These are phyloP conservation scores for Aspergillus eucalypticola DNA, from an alignment of 2,329 filamentous ascomycete genomes.

Conservation along the genomic window DNA sequence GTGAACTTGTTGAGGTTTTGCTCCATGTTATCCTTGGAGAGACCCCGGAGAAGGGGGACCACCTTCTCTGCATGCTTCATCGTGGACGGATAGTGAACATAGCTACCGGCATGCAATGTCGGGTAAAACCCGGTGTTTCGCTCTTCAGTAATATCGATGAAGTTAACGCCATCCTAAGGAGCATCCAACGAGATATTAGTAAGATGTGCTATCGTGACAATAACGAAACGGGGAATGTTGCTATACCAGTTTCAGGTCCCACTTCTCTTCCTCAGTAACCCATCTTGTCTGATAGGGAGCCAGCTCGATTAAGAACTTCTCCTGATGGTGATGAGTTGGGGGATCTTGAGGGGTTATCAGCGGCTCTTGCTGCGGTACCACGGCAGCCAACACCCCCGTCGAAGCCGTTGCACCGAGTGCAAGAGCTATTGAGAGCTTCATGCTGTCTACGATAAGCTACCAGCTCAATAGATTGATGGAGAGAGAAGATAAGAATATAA, in stretches of 20 bases:
- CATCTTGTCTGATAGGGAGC: constrained; percentile 79
- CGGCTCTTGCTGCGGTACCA: constrained; percentile 35
- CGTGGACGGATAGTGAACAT: constrained; percentile 67
- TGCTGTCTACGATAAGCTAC: constrained; percentile 19
- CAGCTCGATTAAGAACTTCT: constrained; percentile 77
- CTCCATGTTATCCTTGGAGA: constrained; percentile 75
- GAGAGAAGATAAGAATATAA: not conserved
- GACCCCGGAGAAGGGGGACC: constrained; percentile 63
- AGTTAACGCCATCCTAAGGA: constrained; percentile 72
- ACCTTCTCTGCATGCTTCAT: constrained; percentile 67
- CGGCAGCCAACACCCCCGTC: constrained; percentile 33
- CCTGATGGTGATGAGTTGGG: constrained; percentile 33
- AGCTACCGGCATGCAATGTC: constrained; percentile 34
- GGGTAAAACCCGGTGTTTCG: constrained; percentile 62
- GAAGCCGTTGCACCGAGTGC: constrained; percentile 38
- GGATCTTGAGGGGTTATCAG: constrained; percentile 22
- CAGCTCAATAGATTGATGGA: not conserved
- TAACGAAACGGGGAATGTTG: not conserved
- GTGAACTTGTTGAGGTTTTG: constrained; percentile 72
- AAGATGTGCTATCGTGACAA: not conserved
- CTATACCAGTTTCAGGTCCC: constrained; percentile 78
- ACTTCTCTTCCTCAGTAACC: constrained; percentile 95
- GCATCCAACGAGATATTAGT: constrained; percentile 8
- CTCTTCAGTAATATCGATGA: constrained; percentile 88
- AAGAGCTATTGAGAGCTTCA: constrained; percentile 39